These are phyloP conservation scores for Moricandia arvensis DNA, from an alignment of 345 rosid genomes.

Conservation along the genomic window DNA sequence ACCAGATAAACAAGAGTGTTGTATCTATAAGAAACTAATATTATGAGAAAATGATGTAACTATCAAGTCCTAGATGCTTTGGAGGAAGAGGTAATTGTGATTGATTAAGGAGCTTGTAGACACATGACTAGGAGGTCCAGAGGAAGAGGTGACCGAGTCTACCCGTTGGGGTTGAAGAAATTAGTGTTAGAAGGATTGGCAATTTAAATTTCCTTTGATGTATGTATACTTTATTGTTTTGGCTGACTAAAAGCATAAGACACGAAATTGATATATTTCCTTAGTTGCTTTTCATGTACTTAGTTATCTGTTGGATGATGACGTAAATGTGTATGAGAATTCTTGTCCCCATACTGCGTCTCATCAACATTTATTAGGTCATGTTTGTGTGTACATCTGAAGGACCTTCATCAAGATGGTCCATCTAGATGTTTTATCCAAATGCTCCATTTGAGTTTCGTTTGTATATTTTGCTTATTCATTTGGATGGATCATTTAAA, in stretches of 20 bases:
- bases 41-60: conserved; percentile 48
- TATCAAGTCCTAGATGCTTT: conserved; percentile 98
- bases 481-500: too few species aligned
- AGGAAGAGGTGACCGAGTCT: neutral
- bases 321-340: neutral
- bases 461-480: too few species aligned
- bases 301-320: neutral
- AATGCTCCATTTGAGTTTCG: too few species aligned
- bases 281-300: neutral
- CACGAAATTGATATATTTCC: neutral
- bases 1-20: neutral
- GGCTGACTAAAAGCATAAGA: neutral
- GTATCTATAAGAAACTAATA: neutral
- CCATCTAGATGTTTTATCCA: too few species aligned
- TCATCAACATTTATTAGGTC: too few species aligned
- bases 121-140: neutral
- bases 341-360: neutral
- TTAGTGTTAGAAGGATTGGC: neutral
- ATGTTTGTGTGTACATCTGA: too few species aligned
- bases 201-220: neutral
- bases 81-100: conserved; percentile 42
- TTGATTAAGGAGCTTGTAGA: conserved; percentile 74
- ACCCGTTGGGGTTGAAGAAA: neutral
- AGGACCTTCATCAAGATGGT: too few species aligned
- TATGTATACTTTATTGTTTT: conserved; percentile 3